Evolutionary conservation across 345 rosid species (phyloP), one percentile per base, ranked within the genome.

Genomic region (Gossypium anomalum): DNA sequence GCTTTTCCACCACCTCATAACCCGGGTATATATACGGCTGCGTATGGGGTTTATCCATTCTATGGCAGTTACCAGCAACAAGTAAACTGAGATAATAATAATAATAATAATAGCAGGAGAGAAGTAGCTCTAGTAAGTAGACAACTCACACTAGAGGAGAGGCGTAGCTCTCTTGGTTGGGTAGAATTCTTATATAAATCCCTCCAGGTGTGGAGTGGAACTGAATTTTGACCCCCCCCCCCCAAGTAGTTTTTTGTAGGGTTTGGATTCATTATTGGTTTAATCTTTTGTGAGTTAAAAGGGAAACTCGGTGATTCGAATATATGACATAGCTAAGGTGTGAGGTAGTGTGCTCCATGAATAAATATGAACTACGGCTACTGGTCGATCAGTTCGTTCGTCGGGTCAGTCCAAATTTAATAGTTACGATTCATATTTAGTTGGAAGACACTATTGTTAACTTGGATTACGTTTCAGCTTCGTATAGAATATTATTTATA

Each of bases 51-150:
- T 3, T 95, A 91, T 76, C 96, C 94, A 1, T 70, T 91, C 72
- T 95, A 90, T 23, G 94, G 94, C 43, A 88, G 85, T 77, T 90
- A 88, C 79, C 98, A 95, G 77, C 93, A 93, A 72, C 97, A 95
- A 85, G 99, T 95, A 82, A 95, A 90, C 94, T 93, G 87, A 93
- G 43, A 71, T 73, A 78, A 72, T 14, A 57, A 72, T 58, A 20
- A 29, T 29, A 43, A 71, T 73, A 78, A 70, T 14, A 45, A 67
- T 58, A 17, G 10, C 34, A 14, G 0, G 53, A 67, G 45, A 75
- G 43, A 67, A 53, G 12, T 72, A 76, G 78, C 78, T 82, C 43
- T 72, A 62, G 79, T 73, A 72, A 79, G 70, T 49, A 51, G 78
- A 59, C 56, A 55, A 44, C 49, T 73, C 64, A 74, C 29, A 74